Base-by-base conservation (phyloP, 306 rosid species). In the Pyrus communis region DNA sequence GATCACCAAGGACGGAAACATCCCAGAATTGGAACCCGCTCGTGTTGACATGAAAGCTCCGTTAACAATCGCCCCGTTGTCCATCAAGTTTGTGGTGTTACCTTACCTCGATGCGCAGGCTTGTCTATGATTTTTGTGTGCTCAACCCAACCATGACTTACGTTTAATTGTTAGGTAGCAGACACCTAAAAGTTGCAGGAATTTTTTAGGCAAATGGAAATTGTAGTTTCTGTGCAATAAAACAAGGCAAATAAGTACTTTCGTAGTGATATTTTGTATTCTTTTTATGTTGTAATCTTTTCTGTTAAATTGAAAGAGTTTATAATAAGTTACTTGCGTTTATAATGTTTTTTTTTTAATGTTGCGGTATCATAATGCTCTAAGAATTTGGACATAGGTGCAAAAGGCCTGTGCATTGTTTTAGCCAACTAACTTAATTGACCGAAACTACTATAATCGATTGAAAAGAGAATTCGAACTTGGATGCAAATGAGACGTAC, bases 21-120 rank as follows among this genome's bases (percentile, higher is more conserved):
- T 95, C 79, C 98, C 97, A 11, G 71, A 52, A 60, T 35, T 92
- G 79, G 72, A 84, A 69, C 96, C 98, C 23, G 82, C 80, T 27
- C 77, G 14, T 38, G 82, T 52, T 6, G 69, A 55, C 31, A 82
- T 76, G 52, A 78, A 78, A 3, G 84, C 91, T 84, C 90, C 90
- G 1, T 71, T 95, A 76, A 23, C 69, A 10, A 68, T 88, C 61
- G 35, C 79, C 46, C 79, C 87, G 30, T 38, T 75, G 71, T 83
- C 91, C 80, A 77, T 88, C 74, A 80, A 85, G 22, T 88, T 88
- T 42, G 61, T 85, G 19, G 83, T 85, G 58, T 69, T 88, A 17
- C 89, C 91, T 51, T 82, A 81, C 79, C 85, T 88, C 79, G 91
- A 81, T 71, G 91, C 91, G 73, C 89, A 87, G 35, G 82, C 82